These are phyloP conservation scores for Thoreauomyces humboldtii DNA, from an alignment of 192 early-diverging fungal genomes.

Conservation along the genomic window DNA sequence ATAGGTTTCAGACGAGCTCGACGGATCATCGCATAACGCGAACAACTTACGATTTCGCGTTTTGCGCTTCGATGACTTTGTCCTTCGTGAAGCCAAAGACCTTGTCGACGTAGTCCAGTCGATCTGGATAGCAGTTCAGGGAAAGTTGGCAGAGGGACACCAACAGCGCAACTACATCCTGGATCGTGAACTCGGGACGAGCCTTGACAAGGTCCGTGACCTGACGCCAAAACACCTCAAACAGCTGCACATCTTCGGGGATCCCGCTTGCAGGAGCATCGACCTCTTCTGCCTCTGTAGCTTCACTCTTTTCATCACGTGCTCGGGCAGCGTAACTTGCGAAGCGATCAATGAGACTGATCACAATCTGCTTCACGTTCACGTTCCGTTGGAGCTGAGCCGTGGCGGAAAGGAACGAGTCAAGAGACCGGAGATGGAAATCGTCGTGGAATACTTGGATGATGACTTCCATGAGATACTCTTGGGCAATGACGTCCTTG, in stretches of 20 bases:
- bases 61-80: conserved; percentile 50
- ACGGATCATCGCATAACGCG: not conserved
- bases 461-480: conserved; percentile 99
- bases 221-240: conserved; percentile 97
- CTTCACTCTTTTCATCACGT: conserved; percentile 40
- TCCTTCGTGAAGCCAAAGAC: conserved; percentile 88
- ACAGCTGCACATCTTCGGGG: conserved; percentile 82
- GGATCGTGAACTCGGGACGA: conserved; percentile 86
- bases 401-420: conserved; percentile 83
- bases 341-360: conserved; percentile 91
- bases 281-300: not conserved
- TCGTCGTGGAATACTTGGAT: conserved; percentile 98
- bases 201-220: conserved; percentile 87
- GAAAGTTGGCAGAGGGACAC: conserved; percentile 87
- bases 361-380: conserved; percentile 95
- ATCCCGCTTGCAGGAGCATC: conserved; percentile 63
- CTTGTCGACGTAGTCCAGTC: conserved; percentile 82
- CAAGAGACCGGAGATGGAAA: conserved; percentile 90
- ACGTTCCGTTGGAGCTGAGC: conserved; percentile 89
- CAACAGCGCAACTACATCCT: conserved; percentile 88
- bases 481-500: conserved; percentile 96
- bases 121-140: conserved; percentile 88
- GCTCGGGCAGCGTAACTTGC: conserved; percentile 82
- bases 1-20: no score
- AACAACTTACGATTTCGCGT: conserved; percentile 25